These are phyloP conservation scores for Jaapia argillacea DNA, from an alignment of 768 basidiomycete genomes.

Conservation along the genomic window DNA sequence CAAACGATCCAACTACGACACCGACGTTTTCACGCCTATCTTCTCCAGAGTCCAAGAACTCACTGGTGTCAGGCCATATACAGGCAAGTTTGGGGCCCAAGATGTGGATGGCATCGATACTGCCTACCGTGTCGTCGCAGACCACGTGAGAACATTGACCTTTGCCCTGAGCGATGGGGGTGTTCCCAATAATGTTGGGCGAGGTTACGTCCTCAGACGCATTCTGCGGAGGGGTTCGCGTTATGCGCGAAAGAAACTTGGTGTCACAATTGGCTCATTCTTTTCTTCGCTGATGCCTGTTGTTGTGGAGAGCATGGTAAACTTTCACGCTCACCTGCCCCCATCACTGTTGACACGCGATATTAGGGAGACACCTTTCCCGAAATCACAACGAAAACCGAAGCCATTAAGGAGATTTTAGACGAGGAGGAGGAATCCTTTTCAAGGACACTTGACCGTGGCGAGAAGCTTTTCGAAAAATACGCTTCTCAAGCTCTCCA, in stretches of 20 bases:
- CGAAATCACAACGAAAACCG: conserved; percentile 74
- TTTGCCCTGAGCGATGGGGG: conserved; percentile 97
- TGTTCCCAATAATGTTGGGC: conserved; percentile 90
- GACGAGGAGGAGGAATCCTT: conserved; percentile 98
- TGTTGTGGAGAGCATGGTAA: conserved; percentile 80
- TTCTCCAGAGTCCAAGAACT: conserved; percentile 82
- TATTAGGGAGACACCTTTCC: conserved; percentile 80
- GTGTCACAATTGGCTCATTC: conserved; percentile 86
- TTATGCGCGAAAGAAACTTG: conserved; percentile 91
- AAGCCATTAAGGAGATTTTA: conserved; percentile 87
- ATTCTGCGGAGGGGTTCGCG: conserved; percentile 92
- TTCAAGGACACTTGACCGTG: conserved; percentile 92
- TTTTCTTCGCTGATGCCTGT: conserved; percentile 90
- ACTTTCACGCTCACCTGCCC: neutral
- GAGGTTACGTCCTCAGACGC: conserved; percentile 94
- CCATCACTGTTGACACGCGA: neutral
- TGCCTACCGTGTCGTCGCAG: conserved; percentile 94
- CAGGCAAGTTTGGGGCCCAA: conserved; percentile 91
- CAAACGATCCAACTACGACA: conserved; percentile 93
- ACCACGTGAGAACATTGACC: conserved; percentile 91
- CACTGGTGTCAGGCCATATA: conserved; percentile 80
- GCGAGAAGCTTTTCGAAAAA: conserved; percentile 90
- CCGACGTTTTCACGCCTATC: conserved; percentile 87
- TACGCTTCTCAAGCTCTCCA: conserved; percentile 65
- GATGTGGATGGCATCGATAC: conserved; percentile 94